These are phyloP conservation scores for Cercospora sp. DNA, from an alignment of 2,329 filamentous ascomycete genomes.

Conservation along the genomic window DNA sequence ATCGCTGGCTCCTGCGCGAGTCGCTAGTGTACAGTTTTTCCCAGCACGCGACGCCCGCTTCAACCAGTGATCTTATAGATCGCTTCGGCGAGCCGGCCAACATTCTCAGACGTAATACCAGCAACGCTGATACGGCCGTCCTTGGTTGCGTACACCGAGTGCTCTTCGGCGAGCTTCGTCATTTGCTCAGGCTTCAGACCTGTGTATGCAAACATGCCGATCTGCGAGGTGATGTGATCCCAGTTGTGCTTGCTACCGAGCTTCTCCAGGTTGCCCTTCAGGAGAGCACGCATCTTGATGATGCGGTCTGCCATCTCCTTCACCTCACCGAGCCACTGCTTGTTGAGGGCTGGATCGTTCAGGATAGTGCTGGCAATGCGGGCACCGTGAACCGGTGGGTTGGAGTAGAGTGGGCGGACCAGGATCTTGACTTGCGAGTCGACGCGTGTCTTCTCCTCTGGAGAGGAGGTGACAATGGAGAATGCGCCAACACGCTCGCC, in stretches of 20 bases:
- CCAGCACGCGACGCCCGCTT: not conserved
- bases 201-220: constrained; percentile 99
- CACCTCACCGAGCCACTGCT: constrained; percentile 94
- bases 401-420: constrained; percentile 95
- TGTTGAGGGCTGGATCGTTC: constrained; percentile 78
- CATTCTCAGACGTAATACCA: constrained; percentile 77
- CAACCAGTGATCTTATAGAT: constrained; percentile 73
- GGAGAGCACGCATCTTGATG: constrained; percentile 92
- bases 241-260: constrained; percentile 96
- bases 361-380: constrained; percentile 91
- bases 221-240: constrained; percentile 97
- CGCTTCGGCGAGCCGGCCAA: constrained; percentile 75
- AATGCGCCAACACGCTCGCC: constrained; percentile 97
- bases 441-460: constrained; percentile 91
- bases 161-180: constrained; percentile 86
- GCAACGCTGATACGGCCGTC: constrained; percentile 84
- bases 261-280: constrained; percentile 93
- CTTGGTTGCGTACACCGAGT: constrained; percentile 96
- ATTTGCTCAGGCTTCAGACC: constrained; percentile 89
- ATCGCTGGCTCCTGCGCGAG: not conserved
- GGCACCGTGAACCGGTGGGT: constrained; percentile 94
- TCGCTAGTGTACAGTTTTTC: not conserved
- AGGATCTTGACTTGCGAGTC: constrained; percentile 99
- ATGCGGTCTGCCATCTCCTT: constrained; percentile 99
- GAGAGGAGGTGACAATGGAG: constrained; percentile 80